A percentile compares a stretch with the other conserved stretches of the same genome.
Conservation (phyloP, 345 rosid genomes). For the Hibiscus mutabilis region DNA sequence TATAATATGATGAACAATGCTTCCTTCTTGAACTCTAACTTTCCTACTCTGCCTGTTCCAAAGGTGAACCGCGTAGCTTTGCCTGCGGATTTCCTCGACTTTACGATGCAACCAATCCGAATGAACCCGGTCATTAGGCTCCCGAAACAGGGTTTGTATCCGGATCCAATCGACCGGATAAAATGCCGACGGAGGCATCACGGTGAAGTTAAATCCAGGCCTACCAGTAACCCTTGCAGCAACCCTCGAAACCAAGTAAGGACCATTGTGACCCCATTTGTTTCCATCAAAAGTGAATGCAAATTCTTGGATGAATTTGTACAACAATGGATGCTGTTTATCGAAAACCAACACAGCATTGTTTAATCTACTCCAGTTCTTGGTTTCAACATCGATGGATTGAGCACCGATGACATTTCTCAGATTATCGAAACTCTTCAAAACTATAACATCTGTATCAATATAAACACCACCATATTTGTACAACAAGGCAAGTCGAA, state of each 20-base stretch:
- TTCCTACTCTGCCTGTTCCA: constrained; percentile 84
- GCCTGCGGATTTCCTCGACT: constrained; percentile 32
- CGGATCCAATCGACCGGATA: constrained; percentile 82
- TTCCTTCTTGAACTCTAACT: constrained; percentile 53
- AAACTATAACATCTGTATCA: constrained; percentile 66
- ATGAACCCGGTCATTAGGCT: constrained; percentile 34
- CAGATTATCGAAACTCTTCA: constrained; percentile 41
- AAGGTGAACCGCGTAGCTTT: constrained; percentile 63
- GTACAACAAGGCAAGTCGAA: constrained; percentile 66
- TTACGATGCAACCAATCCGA: constrained; percentile 40
- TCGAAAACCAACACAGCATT: constrained; percentile 82
- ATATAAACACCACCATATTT: constrained; percentile 77
- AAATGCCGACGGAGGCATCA: constrained; percentile 72
- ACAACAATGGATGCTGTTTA: constrained; percentile 65
- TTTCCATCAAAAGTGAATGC: constrained; percentile 73
- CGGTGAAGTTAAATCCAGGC: constrained; percentile 44
- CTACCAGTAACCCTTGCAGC: constrained; percentile 34
- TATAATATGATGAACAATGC: constrained; percentile 48
- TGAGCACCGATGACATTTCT: constrained; percentile 81
- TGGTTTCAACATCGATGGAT: constrained; percentile 40
- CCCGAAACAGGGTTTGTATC: constrained; percentile 42
- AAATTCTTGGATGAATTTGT: constrained; percentile 73
- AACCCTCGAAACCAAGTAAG: constrained; percentile 81
- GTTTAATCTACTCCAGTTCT: constrained; percentile 80
- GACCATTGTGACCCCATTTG: constrained; percentile 98